Evolutionary conservation across 345 rosid genomes (phyloP).

Genomic region (Geranium rotundifolium): DNA sequence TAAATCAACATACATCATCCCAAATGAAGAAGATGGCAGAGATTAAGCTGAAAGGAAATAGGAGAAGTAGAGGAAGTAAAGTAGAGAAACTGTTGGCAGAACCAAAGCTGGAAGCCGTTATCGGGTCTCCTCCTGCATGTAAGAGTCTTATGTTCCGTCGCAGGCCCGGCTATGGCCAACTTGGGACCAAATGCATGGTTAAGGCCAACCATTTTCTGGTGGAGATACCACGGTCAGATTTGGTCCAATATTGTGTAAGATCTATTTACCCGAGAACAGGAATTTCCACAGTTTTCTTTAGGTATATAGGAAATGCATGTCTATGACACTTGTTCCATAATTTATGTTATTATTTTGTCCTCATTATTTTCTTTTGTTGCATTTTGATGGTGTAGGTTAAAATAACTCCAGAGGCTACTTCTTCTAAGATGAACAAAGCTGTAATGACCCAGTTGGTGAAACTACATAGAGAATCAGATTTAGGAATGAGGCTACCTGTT

Average conservation of each 20-base stretch:
- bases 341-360: constrained; percentile 18
- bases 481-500: constrained; percentile 91
- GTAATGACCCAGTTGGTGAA: constrained; percentile 89
- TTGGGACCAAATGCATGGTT: constrained; percentile 87
- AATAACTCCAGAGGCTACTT: constrained; percentile 86
- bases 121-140: constrained; percentile 49
- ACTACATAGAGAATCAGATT: constrained; percentile 73
- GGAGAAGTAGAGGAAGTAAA: constrained; percentile 14
- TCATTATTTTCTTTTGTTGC: constrained; percentile 10
- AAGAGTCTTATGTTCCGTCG: constrained; percentile 62
- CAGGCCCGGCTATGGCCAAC: constrained; percentile 81
- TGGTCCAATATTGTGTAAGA: constrained; percentile 91
- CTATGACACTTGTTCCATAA: constrained; percentile 15
- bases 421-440: constrained; percentile 72
- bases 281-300: neutral
- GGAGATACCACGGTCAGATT: constrained; percentile 78
- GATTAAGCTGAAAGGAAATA: constrained; percentile 8
- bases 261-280: constrained; percentile 9
- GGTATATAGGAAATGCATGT: constrained; percentile 2
- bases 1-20: constrained; percentile 4
- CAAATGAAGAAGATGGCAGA: constrained; percentile 7
- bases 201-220: constrained; percentile 98
- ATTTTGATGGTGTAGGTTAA: constrained; percentile 54
- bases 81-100: constrained; percentile 9
- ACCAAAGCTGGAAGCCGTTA: constrained; percentile 4